phyloP scores from a whole-genome alignment of 768 basidiomycete genomes.

The Scleroderma bovista region DNA sequence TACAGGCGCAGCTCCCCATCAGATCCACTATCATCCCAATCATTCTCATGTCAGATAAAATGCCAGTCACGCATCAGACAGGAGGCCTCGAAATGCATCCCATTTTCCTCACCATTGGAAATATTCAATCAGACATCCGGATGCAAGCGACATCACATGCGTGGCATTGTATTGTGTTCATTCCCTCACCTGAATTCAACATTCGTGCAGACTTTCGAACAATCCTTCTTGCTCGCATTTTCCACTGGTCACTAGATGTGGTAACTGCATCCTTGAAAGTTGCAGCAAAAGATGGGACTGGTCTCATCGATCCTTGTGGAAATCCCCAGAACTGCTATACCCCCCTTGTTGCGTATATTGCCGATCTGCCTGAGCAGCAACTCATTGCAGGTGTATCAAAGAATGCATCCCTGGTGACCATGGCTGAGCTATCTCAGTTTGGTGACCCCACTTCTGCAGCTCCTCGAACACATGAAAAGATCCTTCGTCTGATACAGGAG shows the following conservation, averaged over 20 bases:
- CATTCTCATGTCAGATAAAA: conserved; percentile 29
- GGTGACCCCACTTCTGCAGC: conserved; percentile 1
- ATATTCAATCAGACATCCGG: conserved; percentile 23
- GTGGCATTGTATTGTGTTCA: conserved; percentile 15
- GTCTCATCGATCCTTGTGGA: conserved; percentile 22
- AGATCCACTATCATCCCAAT: conserved; percentile 26
- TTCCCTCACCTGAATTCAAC: conserved; percentile 26
- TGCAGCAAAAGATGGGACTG: conserved; percentile 21
- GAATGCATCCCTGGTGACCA: conserved; percentile 5
- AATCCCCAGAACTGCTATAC: neutral
- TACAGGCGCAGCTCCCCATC: conserved; percentile 12
- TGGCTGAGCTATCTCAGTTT: conserved; percentile 1
- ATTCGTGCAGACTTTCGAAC: conserved; percentile 13
- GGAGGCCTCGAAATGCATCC: conserved; percentile 28
- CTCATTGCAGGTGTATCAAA: conserved; percentile 1
- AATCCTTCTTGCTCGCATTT: conserved; percentile 19
- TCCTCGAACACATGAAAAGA: neutral
- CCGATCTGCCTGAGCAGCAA: neutral
- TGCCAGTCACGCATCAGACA: conserved; percentile 25
- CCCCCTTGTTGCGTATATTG: neutral
- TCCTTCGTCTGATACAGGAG: neutral
- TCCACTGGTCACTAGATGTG: conserved; percentile 28
- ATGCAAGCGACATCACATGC: too few relatives aligned
- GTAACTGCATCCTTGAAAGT: conserved; percentile 23
- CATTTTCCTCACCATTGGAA: conserved; percentile 9